These are phyloP conservation scores for Phytophthora parvispora DNA, from an alignment of 352 stramenopile species.

Conservation along the genomic window DNA sequence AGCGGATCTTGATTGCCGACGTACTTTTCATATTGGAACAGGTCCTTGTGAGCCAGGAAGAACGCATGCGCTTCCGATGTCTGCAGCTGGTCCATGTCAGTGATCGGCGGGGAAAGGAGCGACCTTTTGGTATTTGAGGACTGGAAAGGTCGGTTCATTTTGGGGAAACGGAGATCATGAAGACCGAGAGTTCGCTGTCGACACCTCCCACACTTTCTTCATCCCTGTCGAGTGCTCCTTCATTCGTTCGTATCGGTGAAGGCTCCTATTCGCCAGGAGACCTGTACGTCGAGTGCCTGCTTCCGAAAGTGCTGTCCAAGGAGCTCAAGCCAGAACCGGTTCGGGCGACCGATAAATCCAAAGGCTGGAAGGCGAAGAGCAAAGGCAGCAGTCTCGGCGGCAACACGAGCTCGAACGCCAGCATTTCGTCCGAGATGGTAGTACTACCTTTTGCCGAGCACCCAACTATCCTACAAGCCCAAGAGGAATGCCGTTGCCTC, in stretches of 20 bases:
- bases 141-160: slow-evolving; percentile 14
- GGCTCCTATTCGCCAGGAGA: slow-evolving; percentile 68
- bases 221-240: slow-evolving; percentile 27
- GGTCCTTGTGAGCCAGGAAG: slow-evolving; percentile 65
- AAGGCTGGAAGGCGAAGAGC: slow-evolving; percentile 11
- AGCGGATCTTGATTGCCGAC: slow-evolving; percentile 40
- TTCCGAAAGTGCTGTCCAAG: slow-evolving; percentile 46
- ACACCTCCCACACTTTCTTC: slow-evolving; percentile 33
- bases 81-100: slow-evolving; percentile 14
- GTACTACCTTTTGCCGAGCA: slow-evolving; percentile 63
- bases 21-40: slow-evolving; percentile 78
- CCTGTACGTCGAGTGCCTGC: slow-evolving; percentile 64
- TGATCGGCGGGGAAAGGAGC: neutral
- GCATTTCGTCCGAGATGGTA: slow-evolving; percentile 27
- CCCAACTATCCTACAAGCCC: slow-evolving; percentile 55
- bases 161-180: slow-evolving; percentile 10
- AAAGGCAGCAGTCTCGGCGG: slow-evolving; percentile 19
- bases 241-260: slow-evolving; percentile 62
- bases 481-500: slow-evolving; percentile 70
- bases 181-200: slow-evolving; percentile 25
- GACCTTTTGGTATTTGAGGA: slow-evolving; percentile 6
- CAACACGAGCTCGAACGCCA: slow-evolving; percentile 21
- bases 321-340: slow-evolving; percentile 20
- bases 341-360: slow-evolving; percentile 9
- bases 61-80: slow-evolving; percentile 41